Evolutionary conservation across 768 basidiomycete genomes (phyloP).

Genomic region (Chiua virens): DNA sequence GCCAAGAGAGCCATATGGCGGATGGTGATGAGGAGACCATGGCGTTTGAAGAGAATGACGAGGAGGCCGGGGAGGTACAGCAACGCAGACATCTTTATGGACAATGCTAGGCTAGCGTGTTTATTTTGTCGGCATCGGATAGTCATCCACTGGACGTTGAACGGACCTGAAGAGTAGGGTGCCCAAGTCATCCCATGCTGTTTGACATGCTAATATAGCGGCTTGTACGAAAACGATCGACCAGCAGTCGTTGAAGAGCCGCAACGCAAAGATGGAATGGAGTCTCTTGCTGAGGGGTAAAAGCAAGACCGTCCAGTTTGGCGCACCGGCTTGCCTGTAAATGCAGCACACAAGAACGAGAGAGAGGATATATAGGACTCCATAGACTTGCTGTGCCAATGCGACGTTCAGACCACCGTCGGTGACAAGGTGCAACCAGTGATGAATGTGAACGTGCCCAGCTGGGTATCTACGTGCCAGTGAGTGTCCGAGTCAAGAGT

Average conservation of each 20-base stretch:
- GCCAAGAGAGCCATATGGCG: constrained; percentile 45
- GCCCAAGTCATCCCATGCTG: constrained; percentile 58
- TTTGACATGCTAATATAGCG: constrained; percentile 65
- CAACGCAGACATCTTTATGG: constrained; percentile 93
- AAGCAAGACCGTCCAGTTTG: constrained; percentile 71
- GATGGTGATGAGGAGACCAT: constrained; percentile 54
- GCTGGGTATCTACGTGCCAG: constrained; percentile 80
- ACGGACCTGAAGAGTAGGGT: constrained; percentile 73
- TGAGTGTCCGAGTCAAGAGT: constrained; percentile 1
- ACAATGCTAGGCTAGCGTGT: constrained; percentile 53
- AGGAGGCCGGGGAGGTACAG: constrained; percentile 89
- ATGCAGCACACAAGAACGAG: constrained; percentile 65
- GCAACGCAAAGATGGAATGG: constrained; percentile 89
- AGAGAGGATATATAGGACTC: constrained; percentile 65
- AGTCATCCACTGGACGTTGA: background rate
- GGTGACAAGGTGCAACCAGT: constrained; percentile 63
- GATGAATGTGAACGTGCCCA: constrained; percentile 85
- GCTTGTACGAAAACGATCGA: constrained; percentile 63
- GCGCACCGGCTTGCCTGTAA: constrained; percentile 59
- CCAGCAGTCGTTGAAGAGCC: constrained; percentile 97
- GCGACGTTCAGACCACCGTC: constrained; percentile 56
- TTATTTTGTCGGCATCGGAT: background rate
- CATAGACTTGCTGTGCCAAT: constrained; percentile 79
- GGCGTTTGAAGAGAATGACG: constrained; percentile 75
- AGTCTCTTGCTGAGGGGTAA: constrained; percentile 89